Conservation (phyloP, 345 rosid genomes). For the Erysimum cheiranthoides region DNA sequence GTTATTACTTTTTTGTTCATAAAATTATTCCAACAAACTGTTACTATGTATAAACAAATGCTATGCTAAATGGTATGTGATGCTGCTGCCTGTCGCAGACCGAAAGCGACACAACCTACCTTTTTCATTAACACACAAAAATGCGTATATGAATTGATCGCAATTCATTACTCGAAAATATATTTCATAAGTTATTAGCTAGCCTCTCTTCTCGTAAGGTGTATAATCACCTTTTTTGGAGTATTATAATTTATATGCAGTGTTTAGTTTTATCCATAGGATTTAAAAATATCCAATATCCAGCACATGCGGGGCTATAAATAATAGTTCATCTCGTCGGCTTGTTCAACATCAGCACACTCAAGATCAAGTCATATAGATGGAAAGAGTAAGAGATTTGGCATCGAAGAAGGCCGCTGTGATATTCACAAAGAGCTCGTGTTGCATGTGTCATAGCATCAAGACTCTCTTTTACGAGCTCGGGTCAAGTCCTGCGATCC, state of each 20-base stretch:
- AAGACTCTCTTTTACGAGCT: conserved; percentile 82
- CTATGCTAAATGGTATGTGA: conserved; percentile 33
- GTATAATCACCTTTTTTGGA: neutral
- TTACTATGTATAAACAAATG: neutral
- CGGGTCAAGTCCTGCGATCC: conserved; percentile 86
- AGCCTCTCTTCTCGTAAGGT: neutral
- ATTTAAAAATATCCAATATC: conserved; percentile 18
- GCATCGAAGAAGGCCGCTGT: conserved; percentile 83
- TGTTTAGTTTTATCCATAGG: neutral
- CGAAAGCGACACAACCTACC: neutral
- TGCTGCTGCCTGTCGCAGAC: conserved; percentile 38
- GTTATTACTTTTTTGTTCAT: neutral
- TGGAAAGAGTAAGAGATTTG: conserved; percentile 77
- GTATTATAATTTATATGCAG: neutral
- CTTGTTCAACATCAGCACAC: conserved; percentile 10
- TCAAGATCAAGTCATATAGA: conserved; percentile 18
- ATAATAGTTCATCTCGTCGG: conserved; percentile 49
- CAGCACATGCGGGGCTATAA: conserved; percentile 57
- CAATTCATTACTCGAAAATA: neutral
- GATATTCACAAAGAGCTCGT: conserved; percentile 90
- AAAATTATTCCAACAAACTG: conserved; percentile 7
- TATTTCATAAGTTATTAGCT: neutral
- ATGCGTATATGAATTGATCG: neutral
- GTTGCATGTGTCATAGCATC: conserved; percentile 93
- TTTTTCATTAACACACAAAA: neutral